Conservation (phyloP, 192 early-diverging fungal genomes). For the Coemansia sp. region DNA sequence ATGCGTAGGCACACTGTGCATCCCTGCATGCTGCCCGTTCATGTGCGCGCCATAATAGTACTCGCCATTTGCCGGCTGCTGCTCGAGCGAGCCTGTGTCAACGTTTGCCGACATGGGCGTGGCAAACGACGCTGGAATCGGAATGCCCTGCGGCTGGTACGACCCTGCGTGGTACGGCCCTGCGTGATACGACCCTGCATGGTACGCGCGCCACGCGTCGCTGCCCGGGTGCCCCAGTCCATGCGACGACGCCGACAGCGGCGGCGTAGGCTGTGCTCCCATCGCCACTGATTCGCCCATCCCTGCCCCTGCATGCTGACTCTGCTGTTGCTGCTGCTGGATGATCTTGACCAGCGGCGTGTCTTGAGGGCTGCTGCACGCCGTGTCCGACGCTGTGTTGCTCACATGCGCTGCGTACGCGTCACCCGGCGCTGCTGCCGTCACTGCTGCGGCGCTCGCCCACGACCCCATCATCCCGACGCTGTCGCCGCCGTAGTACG, state of each 20-base stretch:
- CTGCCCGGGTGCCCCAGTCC: conserved; percentile 16
- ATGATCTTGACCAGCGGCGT: conserved; percentile 47
- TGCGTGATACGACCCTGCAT: conserved; percentile 11
- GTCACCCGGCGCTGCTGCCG: neutral
- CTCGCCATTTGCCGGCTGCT: conserved; percentile 3
- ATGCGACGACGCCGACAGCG: conserved; percentile 41
- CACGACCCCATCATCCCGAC: conserved; percentile 22
- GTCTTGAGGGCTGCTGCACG: conserved; percentile 46
- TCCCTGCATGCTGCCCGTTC: neutral
- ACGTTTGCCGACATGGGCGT: conserved; percentile 24
- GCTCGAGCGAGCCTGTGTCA: conserved; percentile 1
- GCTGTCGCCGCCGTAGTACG: conserved; percentile 2
- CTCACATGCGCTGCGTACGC: neutral
- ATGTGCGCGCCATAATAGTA: conserved; percentile 19
- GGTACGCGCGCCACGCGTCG: conserved; percentile 36
- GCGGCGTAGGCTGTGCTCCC: conserved; percentile 41
- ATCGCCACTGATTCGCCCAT: conserved; percentile 3
- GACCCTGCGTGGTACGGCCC: conserved; percentile 6
- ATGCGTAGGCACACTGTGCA: conserved; percentile 20
- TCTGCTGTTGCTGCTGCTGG: conserved; percentile 33
- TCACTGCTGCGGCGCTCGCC: conserved; percentile 3
- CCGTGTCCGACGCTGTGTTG: conserved; percentile 25
- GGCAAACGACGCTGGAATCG: conserved; percentile 22
- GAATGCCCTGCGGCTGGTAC: conserved; percentile 5
- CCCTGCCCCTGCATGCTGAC: neutral